Percentiles rank a stretch among this genome's conserved stretches.
Conservation (phyloP, 495 filamentous ascomycete genomes). For the Neurospora sp. region DNA sequence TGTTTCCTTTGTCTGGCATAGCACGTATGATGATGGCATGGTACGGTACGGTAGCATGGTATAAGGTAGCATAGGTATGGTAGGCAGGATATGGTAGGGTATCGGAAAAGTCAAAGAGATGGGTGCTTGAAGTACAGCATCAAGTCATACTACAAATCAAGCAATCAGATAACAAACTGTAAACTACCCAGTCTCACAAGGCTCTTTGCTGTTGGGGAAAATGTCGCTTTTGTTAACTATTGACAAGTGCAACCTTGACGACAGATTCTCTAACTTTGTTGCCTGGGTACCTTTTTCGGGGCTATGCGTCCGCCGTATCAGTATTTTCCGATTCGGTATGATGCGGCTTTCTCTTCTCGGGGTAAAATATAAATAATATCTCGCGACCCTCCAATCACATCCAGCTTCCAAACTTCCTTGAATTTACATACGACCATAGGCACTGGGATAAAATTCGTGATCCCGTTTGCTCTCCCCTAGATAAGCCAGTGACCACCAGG, state of each 20-base stretch:
- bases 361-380: background rate
- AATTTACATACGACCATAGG: background rate
- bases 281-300: no score
- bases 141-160: no score
- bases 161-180: no score
- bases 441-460: conserved; percentile 26
- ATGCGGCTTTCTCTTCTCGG: background rate
- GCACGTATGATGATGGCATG: background rate
- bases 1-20: background rate
- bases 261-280: no score
- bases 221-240: no score
- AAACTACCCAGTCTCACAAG: no score
- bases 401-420: no score
- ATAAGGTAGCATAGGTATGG: background rate
- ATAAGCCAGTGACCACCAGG: conserved; percentile 16
- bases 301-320: no score
- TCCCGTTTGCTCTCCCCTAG: conserved; percentile 44
- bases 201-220: no score
- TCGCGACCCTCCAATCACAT: background rate
- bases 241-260: no score
- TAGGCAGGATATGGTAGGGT: background rate
- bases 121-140: no score
- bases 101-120: background rate
- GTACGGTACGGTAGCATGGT: background rate
- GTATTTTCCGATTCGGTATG: no score